A percentile compares a stretch with the other conserved stretches of the same genome.
These are phyloP conservation scores for Podosphaera leucotricha DNA, from an alignment of 2,329 filamentous ascomycete species.

Conservation along the genomic window DNA sequence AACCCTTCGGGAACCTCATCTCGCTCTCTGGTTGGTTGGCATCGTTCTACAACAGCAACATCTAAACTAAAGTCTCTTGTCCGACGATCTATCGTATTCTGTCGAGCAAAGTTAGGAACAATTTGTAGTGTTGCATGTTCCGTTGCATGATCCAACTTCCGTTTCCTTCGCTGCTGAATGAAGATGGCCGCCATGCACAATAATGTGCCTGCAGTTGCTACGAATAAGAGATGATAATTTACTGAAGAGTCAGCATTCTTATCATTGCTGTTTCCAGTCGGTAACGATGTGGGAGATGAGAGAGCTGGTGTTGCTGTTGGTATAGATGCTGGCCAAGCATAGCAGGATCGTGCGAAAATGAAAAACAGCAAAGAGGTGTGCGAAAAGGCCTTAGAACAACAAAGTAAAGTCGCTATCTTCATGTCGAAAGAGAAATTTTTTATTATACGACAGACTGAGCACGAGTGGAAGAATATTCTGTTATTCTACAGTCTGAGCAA, in stretches of 20 bases:
- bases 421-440: neutral
- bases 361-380: neutral
- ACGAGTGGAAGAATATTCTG: neutral
- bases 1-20: conserved; percentile 26
- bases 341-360: neutral
- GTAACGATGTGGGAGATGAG: conserved; percentile 1
- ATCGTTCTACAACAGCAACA: neutral
- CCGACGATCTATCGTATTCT: neutral
- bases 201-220: conserved; percentile 22
- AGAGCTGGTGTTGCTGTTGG: conserved; percentile 1
- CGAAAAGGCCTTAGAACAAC: neutral
- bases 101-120: neutral
- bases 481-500: neutral
- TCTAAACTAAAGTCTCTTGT: neutral
- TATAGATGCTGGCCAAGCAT: neutral
- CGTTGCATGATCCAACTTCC: conserved; percentile 1
- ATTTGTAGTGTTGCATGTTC: no score
- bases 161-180: conserved; percentile 18
- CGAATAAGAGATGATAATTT: conserved; percentile 28
- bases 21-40: neutral
- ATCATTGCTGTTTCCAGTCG: conserved; percentile 4
- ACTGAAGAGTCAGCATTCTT: conserved; percentile 25
- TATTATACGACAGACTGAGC: neutral
- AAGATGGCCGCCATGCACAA: conserved; percentile 21
- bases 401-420: neutral